Evolutionary conservation across 2,329 filamentous ascomycete species (phyloP).

Genomic region (Penicillium sp.): DNA sequence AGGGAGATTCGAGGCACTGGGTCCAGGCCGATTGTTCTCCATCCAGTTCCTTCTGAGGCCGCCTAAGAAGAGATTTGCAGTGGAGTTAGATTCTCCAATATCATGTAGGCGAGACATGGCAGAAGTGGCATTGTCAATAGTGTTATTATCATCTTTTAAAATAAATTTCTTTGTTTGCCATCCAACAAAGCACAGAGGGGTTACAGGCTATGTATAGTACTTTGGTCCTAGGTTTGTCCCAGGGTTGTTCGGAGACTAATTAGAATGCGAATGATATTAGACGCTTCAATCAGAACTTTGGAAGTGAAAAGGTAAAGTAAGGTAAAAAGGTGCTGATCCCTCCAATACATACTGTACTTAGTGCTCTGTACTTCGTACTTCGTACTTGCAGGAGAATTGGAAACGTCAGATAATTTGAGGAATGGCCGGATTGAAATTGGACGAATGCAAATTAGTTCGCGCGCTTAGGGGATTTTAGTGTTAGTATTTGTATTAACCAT

Average conservation of each 20-base stretch:
- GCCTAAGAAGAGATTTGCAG: conserved; percentile 43
- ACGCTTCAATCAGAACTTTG: no score
- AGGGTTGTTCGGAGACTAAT: no score
- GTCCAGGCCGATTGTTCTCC: not conserved
- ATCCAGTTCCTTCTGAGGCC: conserved; percentile 44
- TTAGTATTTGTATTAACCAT: no score
- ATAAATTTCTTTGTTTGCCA: not conserved
- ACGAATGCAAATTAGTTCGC: not conserved
- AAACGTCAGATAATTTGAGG: not conserved
- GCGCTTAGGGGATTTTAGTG: no score
- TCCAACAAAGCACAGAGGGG: not conserved
- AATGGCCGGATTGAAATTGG: conserved; percentile 3
- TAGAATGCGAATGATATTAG: no score
- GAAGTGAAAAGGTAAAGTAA: no score
- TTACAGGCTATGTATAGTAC: no score
- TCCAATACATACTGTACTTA: no score
- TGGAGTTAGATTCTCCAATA: conserved; percentile 40
- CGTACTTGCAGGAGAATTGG: no score
- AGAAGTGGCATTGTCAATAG: not conserved
- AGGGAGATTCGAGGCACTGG: not conserved
- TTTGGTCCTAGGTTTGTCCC: no score
- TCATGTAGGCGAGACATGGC: conserved; percentile 15
- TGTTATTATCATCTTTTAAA: not conserved
- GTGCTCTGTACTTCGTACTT: no score
- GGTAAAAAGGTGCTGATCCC: no score